Base-by-base conservation (phyloP, 768 basidiomycete species). In the Lactarius hatsudake region DNA sequence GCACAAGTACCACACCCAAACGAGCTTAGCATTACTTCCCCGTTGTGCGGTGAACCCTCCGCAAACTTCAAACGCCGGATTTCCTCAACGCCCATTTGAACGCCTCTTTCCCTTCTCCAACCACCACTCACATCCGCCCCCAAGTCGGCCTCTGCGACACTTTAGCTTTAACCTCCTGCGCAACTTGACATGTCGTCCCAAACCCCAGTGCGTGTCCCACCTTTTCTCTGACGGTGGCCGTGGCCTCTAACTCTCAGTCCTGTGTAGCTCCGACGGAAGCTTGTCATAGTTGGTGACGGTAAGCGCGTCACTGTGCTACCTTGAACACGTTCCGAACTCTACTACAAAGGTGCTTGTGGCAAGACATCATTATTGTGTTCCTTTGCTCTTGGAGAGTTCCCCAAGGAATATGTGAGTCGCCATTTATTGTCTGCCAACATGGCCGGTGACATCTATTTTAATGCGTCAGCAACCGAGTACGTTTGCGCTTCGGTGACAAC, bases 211-310 rank as follows among this genome's bases (percentile, higher is more conserved):
- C 60, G 71, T 67, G 51, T 13, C 13, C 34, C 23, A 10, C 61
- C n/a, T 59, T 61, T 40, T 42, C 43, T 60, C 51, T 61, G 42
- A 66, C 62, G 18, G 55, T 48, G 38, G 62, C 58, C 58, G 28
- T 32, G 17, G 40, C 45, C 32, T 51, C 67, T 64, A 9, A 69
- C 53, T 57, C 12, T n/a, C 38, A 9, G 15, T 59, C 51, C 43
- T 17, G 4, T 38, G 38, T 71, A 96, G 94, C 92, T 98, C 78
- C 88, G 94, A 73, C 85, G 95, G 74, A 98, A 98, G 81, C 83
- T 98, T 66, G 95, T 96, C 79, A 94, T 95, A 75, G 95, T 98
- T 69, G 96, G 96, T 72, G 96, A 99, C 79, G 96, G 96, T 82
- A 82, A 76, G 87, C 67, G 28, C 43, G 26, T 57, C 53, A n/a